A percentile compares a stretch with the other conserved stretches of the same genome.
phyloP scores from a whole-genome alignment of 176 grass and related monocot genomes.

The barley (Hordeum vulgare) region MorexV3_pseudomolecules_assembly NC_058524.1:55863716-55864215 shows the following conservation, averaged over 20 bases:
- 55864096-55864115: background rate
- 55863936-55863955: background rate
- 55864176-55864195: background rate
- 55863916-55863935: slow-evolving; percentile 2
- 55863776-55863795: slow-evolving; percentile 66
- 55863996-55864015: background rate
- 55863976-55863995: background rate
- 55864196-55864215: background rate
- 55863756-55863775: slow-evolving; percentile 85
- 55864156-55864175: background rate
- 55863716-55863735: background rate
- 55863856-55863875: background rate
- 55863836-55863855: background rate
- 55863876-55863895: background rate
- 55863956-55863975: background rate
- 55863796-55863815: slow-evolving; percentile 85
- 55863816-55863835: background rate
- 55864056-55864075: background rate
- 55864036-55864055: background rate
- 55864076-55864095: background rate
- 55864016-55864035: background rate
- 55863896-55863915: background rate
- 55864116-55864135: background rate
- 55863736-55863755: slow-evolving; percentile 39
- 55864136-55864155: background rate